Evolutionary conservation across 1,284 basidiomycete genomes (phyloP).

Genomic region (Neolentinus lepideus): DNA sequence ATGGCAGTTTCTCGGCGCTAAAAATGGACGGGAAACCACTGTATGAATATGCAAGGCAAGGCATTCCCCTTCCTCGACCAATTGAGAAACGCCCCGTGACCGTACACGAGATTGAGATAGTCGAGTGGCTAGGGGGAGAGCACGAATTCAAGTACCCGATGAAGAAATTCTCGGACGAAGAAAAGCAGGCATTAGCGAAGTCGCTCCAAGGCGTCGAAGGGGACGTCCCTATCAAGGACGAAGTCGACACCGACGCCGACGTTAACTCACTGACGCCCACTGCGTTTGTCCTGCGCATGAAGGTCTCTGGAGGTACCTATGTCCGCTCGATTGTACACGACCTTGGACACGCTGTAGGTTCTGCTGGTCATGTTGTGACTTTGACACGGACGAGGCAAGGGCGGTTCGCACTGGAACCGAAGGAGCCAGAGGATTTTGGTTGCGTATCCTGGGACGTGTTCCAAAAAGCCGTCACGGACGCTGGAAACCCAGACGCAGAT

Average conservation of each 20-base stretch:
- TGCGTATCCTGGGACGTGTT: slow-evolving; percentile 83
- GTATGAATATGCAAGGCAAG: slow-evolving; percentile 93
- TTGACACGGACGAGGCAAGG: slow-evolving; percentile 84
- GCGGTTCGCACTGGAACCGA: slow-evolving; percentile 53
- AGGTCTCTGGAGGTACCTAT: slow-evolving; percentile 94
- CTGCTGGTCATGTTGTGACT: slow-evolving; percentile 87
- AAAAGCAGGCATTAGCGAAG: slow-evolving; percentile 63
- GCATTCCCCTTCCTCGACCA: slow-evolving; percentile 85
- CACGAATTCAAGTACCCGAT: slow-evolving; percentile 71
- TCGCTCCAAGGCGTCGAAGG: slow-evolving; percentile 44
- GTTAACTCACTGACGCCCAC: slow-evolving; percentile 47
- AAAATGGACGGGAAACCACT: slow-evolving; percentile 97
- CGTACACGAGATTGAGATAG: slow-evolving; percentile 72
- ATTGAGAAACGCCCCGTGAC: slow-evolving; percentile 86
- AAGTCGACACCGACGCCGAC: slow-evolving; percentile 25
- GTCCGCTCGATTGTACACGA: slow-evolving; percentile 92
- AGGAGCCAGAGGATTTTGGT: slow-evolving; percentile 27
- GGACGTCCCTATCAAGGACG: slow-evolving; percentile 23
- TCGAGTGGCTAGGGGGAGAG: slow-evolving; percentile 60
- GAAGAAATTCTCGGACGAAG: slow-evolving; percentile 59
- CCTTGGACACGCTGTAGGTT: slow-evolving; percentile 74
- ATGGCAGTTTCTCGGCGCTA: slow-evolving; percentile 84
- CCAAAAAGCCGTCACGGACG: slow-evolving; percentile 42
- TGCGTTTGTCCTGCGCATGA: slow-evolving; percentile 87
- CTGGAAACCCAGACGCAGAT: slow-evolving; percentile 47